Evolutionary conservation across 306 rosid genomes (phyloP).

Genomic region (Carpinus fangiana): DNA sequence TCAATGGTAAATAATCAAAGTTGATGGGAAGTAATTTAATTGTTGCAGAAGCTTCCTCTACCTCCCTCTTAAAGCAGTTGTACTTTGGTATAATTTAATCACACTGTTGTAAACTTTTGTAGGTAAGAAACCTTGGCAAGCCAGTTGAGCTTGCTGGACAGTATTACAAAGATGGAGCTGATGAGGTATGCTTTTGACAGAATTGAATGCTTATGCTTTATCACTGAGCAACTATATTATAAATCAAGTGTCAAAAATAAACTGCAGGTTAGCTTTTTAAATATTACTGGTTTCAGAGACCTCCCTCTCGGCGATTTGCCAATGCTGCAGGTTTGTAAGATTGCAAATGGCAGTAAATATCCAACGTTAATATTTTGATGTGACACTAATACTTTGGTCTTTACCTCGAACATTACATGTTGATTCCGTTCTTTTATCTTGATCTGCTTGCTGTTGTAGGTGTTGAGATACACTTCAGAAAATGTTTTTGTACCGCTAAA

Average conservation of each 20-base stretch:
- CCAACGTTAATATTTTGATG: not conserved
- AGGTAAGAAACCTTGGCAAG: slow-evolving; percentile 96
- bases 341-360: not conserved
- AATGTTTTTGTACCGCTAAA: slow-evolving; percentile 96
- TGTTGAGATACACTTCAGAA: slow-evolving; percentile 80
- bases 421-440: slow-evolving; percentile 2
- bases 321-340: slow-evolving; percentile 79
- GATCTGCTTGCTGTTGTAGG: slow-evolving; percentile 45
- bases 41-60: not conserved
- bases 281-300: slow-evolving; percentile 94
- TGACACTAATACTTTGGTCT: not conserved
- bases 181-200: slow-evolving; percentile 65
- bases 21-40: not conserved
- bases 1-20: not conserved
- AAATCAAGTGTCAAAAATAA: slow-evolving; percentile 19
- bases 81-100: slow-evolving; percentile 27
- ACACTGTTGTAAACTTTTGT: slow-evolving; percentile 20
- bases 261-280: slow-evolving; percentile 83
- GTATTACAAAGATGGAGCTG: slow-evolving; percentile 93
- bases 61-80: not conserved
- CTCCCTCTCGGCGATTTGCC: slow-evolving; percentile 98
- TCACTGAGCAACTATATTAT: slow-evolving; percentile 14
- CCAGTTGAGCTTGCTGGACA: slow-evolving; percentile 97
- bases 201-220: slow-evolving; percentile 13
- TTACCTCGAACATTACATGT: not conserved